Percentiles rank a stretch among this genome's conserved stretches.
Evolutionary conservation across 2,329 filamentous ascomycete genomes (phyloP).

Genomic region (Talaromyces sp.): DNA sequence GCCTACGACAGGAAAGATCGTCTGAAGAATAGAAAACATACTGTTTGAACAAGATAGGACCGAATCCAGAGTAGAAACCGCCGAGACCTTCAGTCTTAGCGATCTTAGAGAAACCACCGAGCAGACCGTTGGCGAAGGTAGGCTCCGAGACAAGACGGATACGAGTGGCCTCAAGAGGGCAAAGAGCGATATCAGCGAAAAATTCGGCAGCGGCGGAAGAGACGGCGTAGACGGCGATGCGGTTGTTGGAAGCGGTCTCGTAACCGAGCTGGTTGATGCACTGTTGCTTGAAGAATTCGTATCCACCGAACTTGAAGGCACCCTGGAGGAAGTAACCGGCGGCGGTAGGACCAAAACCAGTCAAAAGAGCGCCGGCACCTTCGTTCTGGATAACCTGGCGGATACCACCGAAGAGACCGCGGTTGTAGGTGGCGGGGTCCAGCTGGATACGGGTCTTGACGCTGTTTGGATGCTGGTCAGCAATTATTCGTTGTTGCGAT

Average conservation of each 20-base stretch:
- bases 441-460: conserved; percentile 96
- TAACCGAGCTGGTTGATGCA: conserved; percentile 74
- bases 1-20: background rate
- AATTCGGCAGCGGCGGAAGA: conserved; percentile 59
- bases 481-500: conserved; percentile 3
- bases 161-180: conserved; percentile 88
- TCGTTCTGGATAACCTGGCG: conserved; percentile 77
- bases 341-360: conserved; percentile 78
- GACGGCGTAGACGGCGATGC: conserved; percentile 75
- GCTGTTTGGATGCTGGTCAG: conserved; percentile 47
- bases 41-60: conserved; percentile 82
- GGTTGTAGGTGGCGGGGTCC: conserved; percentile 84
- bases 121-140: conserved; percentile 73
- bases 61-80: conserved; percentile 89
- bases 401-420: conserved; percentile 80
- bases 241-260: conserved; percentile 72
- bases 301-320: conserved; percentile 89
- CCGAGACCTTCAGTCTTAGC: conserved; percentile 74
- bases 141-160: conserved; percentile 89
- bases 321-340: conserved; percentile 94
- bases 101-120: conserved; percentile 80
- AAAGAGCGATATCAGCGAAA: conserved; percentile 65
- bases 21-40: conserved; percentile 36
- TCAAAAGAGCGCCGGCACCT: conserved; percentile 80
- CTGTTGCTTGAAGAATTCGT: conserved; percentile 96